A percentile compares a stretch with the other conserved stretches of the same genome.
Conservation (phyloP, 768 basidiomycete genomes). For the Nevesoporus exiguus region DNA sequence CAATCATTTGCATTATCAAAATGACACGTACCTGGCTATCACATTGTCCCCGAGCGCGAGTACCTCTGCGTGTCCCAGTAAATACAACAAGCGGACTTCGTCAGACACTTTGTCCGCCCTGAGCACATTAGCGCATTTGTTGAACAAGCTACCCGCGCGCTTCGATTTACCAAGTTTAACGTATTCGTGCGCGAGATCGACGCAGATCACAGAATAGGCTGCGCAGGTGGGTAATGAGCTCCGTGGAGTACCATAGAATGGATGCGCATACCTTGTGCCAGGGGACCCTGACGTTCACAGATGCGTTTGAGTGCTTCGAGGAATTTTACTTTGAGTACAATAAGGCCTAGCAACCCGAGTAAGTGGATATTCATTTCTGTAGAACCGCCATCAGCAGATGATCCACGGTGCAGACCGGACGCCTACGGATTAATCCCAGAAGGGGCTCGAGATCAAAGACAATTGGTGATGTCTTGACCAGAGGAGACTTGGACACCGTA, state of each 20-base stretch:
- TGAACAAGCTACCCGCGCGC: slow-evolving; percentile 64
- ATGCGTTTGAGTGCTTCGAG: slow-evolving; percentile 63
- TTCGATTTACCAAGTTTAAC: slow-evolving; percentile 67
- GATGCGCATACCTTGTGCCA: slow-evolving; percentile 45
- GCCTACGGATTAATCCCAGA: slow-evolving; percentile 53
- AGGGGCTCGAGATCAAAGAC: slow-evolving; percentile 33
- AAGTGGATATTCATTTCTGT: slow-evolving; percentile 57
- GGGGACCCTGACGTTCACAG: slow-evolving; percentile 43
- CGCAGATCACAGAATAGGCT: slow-evolving; percentile 64
- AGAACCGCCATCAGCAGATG: not conserved
- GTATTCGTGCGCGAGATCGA: slow-evolving; percentile 78
- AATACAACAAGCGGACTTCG: slow-evolving; percentile 51
- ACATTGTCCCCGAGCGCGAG: slow-evolving; percentile 55
- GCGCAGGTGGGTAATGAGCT: slow-evolving; percentile 15
- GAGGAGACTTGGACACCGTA: not conserved
- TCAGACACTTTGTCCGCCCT: slow-evolving; percentile 45
- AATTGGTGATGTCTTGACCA: not conserved
- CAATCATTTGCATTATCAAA: not conserved
- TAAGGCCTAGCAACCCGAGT: slow-evolving; percentile 65
- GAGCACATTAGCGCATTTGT: slow-evolving; percentile 47
- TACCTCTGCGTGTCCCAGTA: slow-evolving; percentile 64
- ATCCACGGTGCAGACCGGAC: not conserved
- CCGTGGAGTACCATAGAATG: not conserved
- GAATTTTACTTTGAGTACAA: slow-evolving; percentile 61
- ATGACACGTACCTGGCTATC: slow-evolving; percentile 49